Base-by-base conservation (phyloP, 805 yeast genomes). In the Ogataea populi-albae region DNA sequence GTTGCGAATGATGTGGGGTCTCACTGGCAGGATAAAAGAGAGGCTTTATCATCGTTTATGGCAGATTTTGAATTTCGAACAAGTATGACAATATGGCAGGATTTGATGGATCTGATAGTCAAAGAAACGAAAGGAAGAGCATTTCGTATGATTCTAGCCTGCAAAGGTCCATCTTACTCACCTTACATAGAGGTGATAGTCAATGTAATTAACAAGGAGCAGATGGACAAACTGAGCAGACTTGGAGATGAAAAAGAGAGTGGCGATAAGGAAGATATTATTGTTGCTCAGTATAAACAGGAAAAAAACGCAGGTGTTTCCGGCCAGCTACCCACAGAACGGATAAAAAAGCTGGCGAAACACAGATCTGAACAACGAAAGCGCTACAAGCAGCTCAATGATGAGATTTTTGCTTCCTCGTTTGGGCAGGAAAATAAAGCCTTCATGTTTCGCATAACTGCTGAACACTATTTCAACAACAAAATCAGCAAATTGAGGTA, bases 61-160 rank as follows among this genome's bases (percentile, higher is more conserved):
- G 95, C 91, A 0, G 78, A 81, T 17, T 57, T 59, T 11, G 95
- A 87, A 55, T 84, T 86, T 56, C 73, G 69, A 44, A 54, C 73
- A 14, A 79, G 88, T 5, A 48, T 83, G 41, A 55, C 65, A 8
- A 54, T 86, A 2, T 66, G 84, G 62, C 57, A 63, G n/a, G 56
- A 62, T 14, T 26, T 79, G 2, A 42, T 82, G 37, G 62, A 68
- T 17, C 40, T 49, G 3, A 58, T 77, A 18, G 54, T 57, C 1
- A 40, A 48, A 5, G 49, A 61, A 3, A 52, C 54, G 6, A 47
- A 64, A 2, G 52, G 59, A 7, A 43, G 52, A 22, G 61, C 73
- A 2, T 66, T 65, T 38, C 59, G 75, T 34, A 36, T 71, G 35
- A 50, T 61, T 8, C 32, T 59, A 1, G 48, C 34, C n/a, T 37